Evolutionary conservation across 176 grass and related monocot genomes (phyloP).

Genomic region (Eleusine coracana): DNA sequence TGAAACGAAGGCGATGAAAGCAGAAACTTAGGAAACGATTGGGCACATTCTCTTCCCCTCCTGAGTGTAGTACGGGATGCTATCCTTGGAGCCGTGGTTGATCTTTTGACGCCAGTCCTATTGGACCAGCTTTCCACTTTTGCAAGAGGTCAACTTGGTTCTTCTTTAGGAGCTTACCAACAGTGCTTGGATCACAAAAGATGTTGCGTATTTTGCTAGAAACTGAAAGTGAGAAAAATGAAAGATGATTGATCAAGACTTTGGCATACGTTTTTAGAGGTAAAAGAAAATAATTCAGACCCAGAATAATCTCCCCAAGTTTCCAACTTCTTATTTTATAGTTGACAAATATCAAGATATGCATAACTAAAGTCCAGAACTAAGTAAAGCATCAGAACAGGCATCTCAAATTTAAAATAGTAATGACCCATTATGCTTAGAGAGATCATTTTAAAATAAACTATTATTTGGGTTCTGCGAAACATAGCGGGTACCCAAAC

Average conservation of each 20-base stretch:
- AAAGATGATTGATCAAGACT: not conserved
- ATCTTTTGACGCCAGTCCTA: constrained; percentile 71
- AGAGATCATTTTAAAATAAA: not conserved
- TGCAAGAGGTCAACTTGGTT: constrained; percentile 41
- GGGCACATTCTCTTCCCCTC: constrained; percentile 59
- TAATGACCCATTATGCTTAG: not conserved
- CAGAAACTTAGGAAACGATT: constrained; percentile 72
- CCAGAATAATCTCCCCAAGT: not conserved
- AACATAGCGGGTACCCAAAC: not conserved
- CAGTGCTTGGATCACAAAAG: constrained; percentile 35
- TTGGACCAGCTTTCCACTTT: constrained; percentile 65
- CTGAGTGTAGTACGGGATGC: constrained; percentile 46
- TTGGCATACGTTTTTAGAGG: not conserved
- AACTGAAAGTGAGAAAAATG: constrained; percentile 25
- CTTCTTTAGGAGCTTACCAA: constrained; percentile 22
- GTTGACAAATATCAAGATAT: not conserved
- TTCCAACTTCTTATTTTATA: not conserved
- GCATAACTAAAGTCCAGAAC: not conserved
- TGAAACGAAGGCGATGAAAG: constrained; percentile 89
- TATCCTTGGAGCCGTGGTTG: constrained; percentile 82
- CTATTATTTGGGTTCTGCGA: not conserved
- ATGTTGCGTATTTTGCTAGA: not conserved
- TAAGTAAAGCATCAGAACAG: too few species aligned
- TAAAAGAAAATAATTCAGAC: not conserved
- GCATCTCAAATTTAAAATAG: not conserved